Conservation (phyloP, 1,284 basidiomycete species). For the Neonothopanus nambi region DNA sequence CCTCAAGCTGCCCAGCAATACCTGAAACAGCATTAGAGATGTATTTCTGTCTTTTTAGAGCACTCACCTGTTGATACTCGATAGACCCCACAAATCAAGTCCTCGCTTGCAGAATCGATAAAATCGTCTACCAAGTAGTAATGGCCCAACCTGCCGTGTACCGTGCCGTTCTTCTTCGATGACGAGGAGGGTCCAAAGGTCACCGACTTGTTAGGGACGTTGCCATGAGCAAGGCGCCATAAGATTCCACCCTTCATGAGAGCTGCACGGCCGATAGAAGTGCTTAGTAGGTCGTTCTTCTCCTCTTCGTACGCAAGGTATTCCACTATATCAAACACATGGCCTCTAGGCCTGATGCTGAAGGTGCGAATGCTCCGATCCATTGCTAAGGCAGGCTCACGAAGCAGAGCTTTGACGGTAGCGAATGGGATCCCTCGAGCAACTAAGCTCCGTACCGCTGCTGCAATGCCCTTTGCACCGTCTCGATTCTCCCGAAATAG, state of each 20-base stretch:
- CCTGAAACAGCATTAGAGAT: no score
- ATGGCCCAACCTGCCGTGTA: not conserved
- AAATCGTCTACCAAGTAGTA: not conserved
- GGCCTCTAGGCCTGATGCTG: not conserved
- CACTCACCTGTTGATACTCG: no score
- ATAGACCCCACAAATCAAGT: no score
- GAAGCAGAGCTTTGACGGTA: not conserved
- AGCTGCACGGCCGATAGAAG: not conserved
- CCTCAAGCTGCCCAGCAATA: not conserved
- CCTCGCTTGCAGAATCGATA: no score
- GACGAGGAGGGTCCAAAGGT: not conserved
- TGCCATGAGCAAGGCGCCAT: not conserved
- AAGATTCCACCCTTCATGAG: not conserved
- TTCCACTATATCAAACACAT: not conserved
- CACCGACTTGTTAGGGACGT: not conserved
- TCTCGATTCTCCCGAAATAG: not conserved
- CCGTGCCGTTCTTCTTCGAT: not conserved
- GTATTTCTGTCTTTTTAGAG: no score
- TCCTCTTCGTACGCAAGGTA: not conserved
- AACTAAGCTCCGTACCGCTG: not conserved
- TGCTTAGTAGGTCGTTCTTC: not conserved
- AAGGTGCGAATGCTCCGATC: not conserved
- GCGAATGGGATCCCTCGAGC: not conserved
- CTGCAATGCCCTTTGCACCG: not conserved
- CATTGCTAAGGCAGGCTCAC: not conserved